Evolutionary conservation across 345 rosid genomes (phyloP).

Genomic region (Salix exigua): DNA sequence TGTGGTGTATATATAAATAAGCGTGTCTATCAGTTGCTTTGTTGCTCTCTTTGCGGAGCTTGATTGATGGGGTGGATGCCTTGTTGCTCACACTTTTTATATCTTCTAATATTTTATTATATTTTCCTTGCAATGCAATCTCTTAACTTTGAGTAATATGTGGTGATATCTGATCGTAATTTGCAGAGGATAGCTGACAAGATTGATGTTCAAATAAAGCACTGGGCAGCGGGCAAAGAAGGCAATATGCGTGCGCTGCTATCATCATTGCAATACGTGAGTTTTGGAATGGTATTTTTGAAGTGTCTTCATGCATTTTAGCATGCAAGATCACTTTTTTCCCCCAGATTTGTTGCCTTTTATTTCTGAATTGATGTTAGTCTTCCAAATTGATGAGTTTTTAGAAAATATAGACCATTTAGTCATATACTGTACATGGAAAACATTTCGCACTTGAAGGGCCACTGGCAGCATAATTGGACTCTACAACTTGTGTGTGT

Average conservation of each 20-base stretch:
- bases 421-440: neutral
- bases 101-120: neutral
- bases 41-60: neutral
- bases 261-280: conserved; percentile 76
- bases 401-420: neutral
- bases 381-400: neutral
- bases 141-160: conserved; percentile 9
- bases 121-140: neutral
- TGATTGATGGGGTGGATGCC: neutral
- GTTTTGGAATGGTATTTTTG: conserved; percentile 13
- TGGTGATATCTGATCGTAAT: conserved; percentile 16
- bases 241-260: conserved; percentile 86
- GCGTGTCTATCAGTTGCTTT: neutral
- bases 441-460: neutral
- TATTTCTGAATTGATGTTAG: neutral
- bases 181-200: conserved; percentile 77
- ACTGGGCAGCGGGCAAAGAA: conserved; percentile 92
- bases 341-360: neutral
- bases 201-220: conserved; percentile 60
- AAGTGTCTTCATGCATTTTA: neutral
- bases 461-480: neutral
- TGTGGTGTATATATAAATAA: neutral
- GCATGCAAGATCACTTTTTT: neutral
- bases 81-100: neutral
- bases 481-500: neutral